phyloP scores from a whole-genome alignment of 2,329 filamentous ascomycete species.

The Paramyrothecium roridum region DNA sequence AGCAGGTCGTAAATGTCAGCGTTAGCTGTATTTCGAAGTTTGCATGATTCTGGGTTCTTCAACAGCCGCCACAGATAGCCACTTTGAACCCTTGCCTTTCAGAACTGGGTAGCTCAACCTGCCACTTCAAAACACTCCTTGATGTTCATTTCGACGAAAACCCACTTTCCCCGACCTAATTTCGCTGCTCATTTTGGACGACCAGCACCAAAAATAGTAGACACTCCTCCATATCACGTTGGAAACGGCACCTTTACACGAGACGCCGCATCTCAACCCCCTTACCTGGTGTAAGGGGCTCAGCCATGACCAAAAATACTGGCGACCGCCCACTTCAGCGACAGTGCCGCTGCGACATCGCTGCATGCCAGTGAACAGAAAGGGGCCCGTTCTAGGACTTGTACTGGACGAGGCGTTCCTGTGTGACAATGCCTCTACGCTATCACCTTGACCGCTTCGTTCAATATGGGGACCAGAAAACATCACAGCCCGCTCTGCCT shows the following conservation, averaged over 20 bases:
- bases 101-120: constrained; percentile 34
- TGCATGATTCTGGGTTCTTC: constrained; percentile 2
- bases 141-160: constrained; percentile 9
- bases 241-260: neutral
- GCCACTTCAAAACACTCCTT: constrained; percentile 12
- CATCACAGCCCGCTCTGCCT: constrained; percentile 5
- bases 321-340: constrained; percentile 29
- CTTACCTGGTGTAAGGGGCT: neutral
- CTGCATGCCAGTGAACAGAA: constrained; percentile 15
- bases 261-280: neutral
- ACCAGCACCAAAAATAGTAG: too few species aligned
- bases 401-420: constrained; percentile 14
- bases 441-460: constrained; percentile 30
- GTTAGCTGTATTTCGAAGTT: neutral
- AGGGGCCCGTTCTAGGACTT: constrained; percentile 3
- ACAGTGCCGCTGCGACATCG: constrained; percentile 47
- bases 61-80: constrained; percentile 2
- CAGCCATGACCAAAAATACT: neutral
- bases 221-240: neutral
- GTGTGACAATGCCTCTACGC: constrained; percentile 51
- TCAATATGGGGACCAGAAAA: constrained; percentile 9
- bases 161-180: constrained; percentile 10
- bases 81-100: constrained; percentile 7
- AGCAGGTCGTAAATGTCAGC: constrained; percentile 9
- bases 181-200: neutral